These are phyloP conservation scores for Hepatocystis sp. DNA, from an alignment of 169 alveolate species.

Conservation along the genomic window DNA sequence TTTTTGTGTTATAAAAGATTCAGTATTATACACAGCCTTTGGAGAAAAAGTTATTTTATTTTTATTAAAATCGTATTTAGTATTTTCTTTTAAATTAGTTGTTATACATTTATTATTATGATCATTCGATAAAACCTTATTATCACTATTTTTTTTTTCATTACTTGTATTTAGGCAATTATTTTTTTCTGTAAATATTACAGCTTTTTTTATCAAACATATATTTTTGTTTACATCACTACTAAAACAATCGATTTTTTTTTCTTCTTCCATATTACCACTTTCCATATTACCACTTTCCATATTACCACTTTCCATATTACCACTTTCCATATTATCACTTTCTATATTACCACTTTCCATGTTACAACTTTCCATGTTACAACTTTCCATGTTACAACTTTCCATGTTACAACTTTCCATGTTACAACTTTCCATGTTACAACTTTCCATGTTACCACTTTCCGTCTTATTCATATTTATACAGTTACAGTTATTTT, in stretches of 20 bases:
- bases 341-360: no score
- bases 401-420: no score
- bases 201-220: conserved; percentile 26
- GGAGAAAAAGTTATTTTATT: no score
- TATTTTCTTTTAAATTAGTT: conserved; percentile 1
- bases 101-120: conserved; percentile 8
- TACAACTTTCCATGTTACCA: no score
- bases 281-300: background rate
- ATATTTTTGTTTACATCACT: conserved; percentile 10
- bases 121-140: conserved; percentile 16
- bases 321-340: background rate
- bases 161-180: conserved; percentile 22
- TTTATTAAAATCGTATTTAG: background rate
- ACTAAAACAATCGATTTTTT: conserved; percentile 16
- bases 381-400: no score
- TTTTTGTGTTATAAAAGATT: no score
- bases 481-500: no score
- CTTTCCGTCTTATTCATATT: no score
- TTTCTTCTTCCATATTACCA: background rate
- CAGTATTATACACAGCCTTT: no score
- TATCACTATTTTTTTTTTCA: conserved; percentile 62
- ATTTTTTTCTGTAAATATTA: conserved; percentile 55
- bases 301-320: background rate
- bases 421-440: no score
- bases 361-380: no score